These are phyloP conservation scores for Pichia thaimueangensis DNA, from an alignment of 805 yeast species.

Conservation along the genomic window DNA sequence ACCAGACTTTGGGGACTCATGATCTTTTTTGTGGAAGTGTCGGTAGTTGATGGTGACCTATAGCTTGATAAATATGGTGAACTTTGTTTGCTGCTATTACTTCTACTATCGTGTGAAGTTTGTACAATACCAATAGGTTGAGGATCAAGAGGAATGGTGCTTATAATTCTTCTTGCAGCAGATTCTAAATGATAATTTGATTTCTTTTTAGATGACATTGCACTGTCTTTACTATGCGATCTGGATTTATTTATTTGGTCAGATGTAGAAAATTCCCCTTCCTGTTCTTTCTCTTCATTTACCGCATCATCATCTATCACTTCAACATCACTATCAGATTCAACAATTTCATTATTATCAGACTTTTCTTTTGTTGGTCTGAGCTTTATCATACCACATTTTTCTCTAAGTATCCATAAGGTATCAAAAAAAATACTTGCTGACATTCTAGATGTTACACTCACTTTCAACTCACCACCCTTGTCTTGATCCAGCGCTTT, in stretches of 20 bases:
- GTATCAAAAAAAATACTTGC: constrained; percentile 92
- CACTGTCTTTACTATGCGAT: constrained; percentile 12
- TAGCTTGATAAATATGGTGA: constrained; percentile 14
- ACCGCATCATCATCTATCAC: constrained; percentile 13
- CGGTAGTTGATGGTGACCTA: constrained; percentile 12
- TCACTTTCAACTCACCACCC: constrained; percentile 38
- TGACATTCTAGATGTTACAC: constrained; percentile 78
- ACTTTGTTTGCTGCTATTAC: constrained; percentile 12
- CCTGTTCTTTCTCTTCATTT: constrained; percentile 16
- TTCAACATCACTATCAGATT: constrained; percentile 14
- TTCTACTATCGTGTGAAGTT: constrained; percentile 13
- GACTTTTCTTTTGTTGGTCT: constrained; percentile 28
- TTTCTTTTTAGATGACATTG: constrained; percentile 17
- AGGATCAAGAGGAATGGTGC: constrained; percentile 79
- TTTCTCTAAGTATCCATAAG: constrained; percentile 74
- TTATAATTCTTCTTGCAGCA: constrained; percentile 66
- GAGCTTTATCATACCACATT: constrained; percentile 77
- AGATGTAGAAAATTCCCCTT: constrained; percentile 19
- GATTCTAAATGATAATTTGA: constrained; percentile 49
- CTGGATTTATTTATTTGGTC: constrained; percentile 17
- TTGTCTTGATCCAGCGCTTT: constrained; percentile 55
- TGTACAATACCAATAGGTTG: constrained; percentile 52
- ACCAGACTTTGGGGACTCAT: constrained; percentile 11
- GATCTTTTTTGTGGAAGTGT: constrained; percentile 2
- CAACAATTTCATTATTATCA: constrained; percentile 11